Base-by-base conservation (phyloP, 2,329 filamentous ascomycete species). In the Blastomyces emzantsi region DNA sequence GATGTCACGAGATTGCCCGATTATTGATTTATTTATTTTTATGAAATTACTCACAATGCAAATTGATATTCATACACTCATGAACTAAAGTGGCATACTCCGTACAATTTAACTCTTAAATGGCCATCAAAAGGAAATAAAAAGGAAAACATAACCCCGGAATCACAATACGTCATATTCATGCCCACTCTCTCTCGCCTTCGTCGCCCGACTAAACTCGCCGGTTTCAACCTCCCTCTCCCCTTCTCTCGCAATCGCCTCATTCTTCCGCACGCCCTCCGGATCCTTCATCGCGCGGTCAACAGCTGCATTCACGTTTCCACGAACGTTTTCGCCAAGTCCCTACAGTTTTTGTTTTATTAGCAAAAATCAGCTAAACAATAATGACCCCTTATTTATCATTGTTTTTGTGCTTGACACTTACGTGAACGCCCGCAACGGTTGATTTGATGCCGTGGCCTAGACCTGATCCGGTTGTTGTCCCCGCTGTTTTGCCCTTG, bases 261-360 rank as follows among this genome's bases (percentile, higher is more conserved):
- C 69, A 62, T 79, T 78, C 64, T 73, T 73, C 17, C 67, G 69
- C 1, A 70, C 73, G 5, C 74, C 73, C 36, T 77, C 71, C 2
- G 71, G 62, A 25, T 75, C 71, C 36, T 75, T 73, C 66, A 78
- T 76, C 5, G 74, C 68, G 61, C 72, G 69, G 64, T 79, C 77
- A 52, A 78, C 71, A 0, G 74, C 72, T n/a, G 73, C 70, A 62
- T 69, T 75, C 3, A 76, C 58, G 1, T 70, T 71, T 4, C 77
- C 77, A 22, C 77, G 75, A 43, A 79, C 67, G 3, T 73, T 73
- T 65, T 79, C 77, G 6, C 77, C 77, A 22, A 71, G 70, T 8
- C 77, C 76, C 75, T 78, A 66, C 25, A 33, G 8, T 25, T 52
- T 52, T 28, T 1, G 13, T 52, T 17, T 52, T 15, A 28, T 25